Conservation (phyloP, 2,329 filamentous ascomycete genomes). For the Davidsoniella eucalypti region DNA sequence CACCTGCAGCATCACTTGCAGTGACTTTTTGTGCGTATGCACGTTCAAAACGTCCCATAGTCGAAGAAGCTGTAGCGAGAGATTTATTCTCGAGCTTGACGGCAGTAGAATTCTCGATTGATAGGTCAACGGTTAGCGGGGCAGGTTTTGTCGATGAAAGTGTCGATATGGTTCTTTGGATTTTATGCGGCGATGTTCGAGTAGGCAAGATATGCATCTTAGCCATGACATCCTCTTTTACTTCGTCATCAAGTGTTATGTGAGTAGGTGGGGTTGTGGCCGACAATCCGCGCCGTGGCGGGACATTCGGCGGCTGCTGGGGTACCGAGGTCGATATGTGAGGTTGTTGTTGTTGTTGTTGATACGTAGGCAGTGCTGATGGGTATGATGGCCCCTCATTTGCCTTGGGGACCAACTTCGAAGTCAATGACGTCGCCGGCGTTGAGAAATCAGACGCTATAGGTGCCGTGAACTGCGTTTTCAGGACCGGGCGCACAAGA, state of each 20-base stretch:
- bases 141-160: not conserved
- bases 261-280: too few species aligned
- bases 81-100: not conserved
- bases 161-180: not conserved
- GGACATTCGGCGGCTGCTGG: constrained; percentile 17
- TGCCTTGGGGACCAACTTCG: not conserved
- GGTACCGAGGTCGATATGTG: constrained; percentile 12
- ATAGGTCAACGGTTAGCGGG: not conserved
- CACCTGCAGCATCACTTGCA: too few species aligned
- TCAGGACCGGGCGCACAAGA: constrained; percentile 24
- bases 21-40: constrained; percentile 3
- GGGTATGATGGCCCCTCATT: not conserved
- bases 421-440: constrained; percentile 7
- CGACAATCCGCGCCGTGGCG: too few species aligned
- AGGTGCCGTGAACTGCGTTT: constrained; percentile 22
- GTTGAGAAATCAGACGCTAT: constrained; percentile 15
- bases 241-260: constrained; percentile 17
- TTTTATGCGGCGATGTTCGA: constrained; percentile 3
- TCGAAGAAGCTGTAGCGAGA: not conserved
- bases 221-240: constrained; percentile 6
- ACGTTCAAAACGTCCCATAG: constrained; percentile 9
- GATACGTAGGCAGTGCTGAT: constrained; percentile 15
- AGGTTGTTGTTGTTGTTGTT: constrained; percentile 20
- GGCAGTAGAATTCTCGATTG: not conserved
- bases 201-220: constrained; percentile 9